Base-by-base conservation (phyloP, 768 basidiomycete species). In the Tricholoma saponaceum region DNA sequence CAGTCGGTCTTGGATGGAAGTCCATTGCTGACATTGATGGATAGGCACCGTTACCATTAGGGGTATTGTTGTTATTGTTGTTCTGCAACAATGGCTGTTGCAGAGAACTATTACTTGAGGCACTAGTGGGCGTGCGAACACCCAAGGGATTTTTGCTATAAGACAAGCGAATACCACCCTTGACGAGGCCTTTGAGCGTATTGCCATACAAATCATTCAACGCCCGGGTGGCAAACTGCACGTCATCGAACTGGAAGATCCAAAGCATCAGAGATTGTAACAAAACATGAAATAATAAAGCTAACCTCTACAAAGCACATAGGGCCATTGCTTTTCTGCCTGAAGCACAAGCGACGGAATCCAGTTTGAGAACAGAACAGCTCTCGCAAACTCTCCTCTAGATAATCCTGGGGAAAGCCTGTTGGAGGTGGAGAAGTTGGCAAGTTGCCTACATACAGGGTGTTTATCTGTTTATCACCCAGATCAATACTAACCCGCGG, bases 71-170 rank as follows among this genome's bases (percentile, higher is more conserved):
- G 58, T 62, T 62, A 51, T 62, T 73, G 51, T 58, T 66, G 62
- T 76, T 69, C 26, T 67, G 61, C 58, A 78, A 78, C 57, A 77
- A 77, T 57, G 79, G 77, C 60, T 79, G 79, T 58, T 79, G 58
- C 7, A 73, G 66, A 28, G 73, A 65, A 18, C 75, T 76, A 35
- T 65, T 71, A 37, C 71, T 72, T 23, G 71, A 71, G 20, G 80
- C 78, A 64, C 83, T 86, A 13, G 86, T 89, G 10, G 90, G 87
- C 7, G 89, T 90, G 50, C 90, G 87, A 52, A 92, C 89, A 47
- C 95, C 95, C n/a, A 98, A 81, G 6, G 95, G 95, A 70, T 98
- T 97, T 82, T 97, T 98, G 74, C 94, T 96, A 73, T 96, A 99
- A 6, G 95, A 97, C 55, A 99, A 75, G 39, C 97, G 87, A 59